phyloP scores from a whole-genome alignment of 192 early-diverging fungal species.

The Coemansia sp. region DNA sequence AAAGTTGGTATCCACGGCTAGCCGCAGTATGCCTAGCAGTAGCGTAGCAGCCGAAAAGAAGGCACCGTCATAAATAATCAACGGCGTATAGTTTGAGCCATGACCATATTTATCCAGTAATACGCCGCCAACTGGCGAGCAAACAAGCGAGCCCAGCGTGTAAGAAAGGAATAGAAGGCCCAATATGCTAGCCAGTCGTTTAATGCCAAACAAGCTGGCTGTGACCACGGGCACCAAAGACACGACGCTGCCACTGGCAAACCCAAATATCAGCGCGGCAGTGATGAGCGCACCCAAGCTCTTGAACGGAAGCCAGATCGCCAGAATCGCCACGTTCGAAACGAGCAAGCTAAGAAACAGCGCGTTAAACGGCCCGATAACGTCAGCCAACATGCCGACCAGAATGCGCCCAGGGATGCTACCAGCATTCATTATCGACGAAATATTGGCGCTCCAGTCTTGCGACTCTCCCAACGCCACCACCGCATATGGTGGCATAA shows the following conservation, averaged over 20 bases:
- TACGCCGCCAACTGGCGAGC: conserved; percentile 16
- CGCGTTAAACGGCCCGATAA: conserved; percentile 25
- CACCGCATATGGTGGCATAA: conserved; percentile 31
- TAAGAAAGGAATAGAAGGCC: conserved; percentile 29
- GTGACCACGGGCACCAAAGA: conserved; percentile 27
- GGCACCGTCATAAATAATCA: conserved; percentile 27
- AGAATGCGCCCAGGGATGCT: conserved; percentile 24
- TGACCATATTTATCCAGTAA: conserved; percentile 38
- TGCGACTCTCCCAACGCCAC: not conserved
- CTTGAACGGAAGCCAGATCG: conserved; percentile 36
- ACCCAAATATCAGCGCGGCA: conserved; percentile 25
- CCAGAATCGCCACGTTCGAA: conserved; percentile 15
- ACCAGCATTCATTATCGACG: conserved; percentile 32
- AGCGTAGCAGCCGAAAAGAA: conserved; percentile 16
- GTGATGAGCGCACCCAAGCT: conserved; percentile 7
- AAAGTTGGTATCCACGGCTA: not conserved
- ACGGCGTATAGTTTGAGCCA: conserved; percentile 17
- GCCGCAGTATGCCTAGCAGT: conserved; percentile 14
- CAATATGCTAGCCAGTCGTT: conserved; percentile 27
- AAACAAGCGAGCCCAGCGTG: conserved; percentile 14
- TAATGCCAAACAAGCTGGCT: conserved; percentile 24
- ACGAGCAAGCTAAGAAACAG: conserved; percentile 6
- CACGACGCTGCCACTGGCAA: conserved; percentile 26
- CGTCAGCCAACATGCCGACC: conserved; percentile 19
- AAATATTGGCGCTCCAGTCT: conserved; percentile 31